Percentiles rank a stretch among this genome's conserved stretches.
phyloP scores from a whole-genome alignment of 352 stramenopile genomes.

The Phytopythium chamaehyphon region DNA sequence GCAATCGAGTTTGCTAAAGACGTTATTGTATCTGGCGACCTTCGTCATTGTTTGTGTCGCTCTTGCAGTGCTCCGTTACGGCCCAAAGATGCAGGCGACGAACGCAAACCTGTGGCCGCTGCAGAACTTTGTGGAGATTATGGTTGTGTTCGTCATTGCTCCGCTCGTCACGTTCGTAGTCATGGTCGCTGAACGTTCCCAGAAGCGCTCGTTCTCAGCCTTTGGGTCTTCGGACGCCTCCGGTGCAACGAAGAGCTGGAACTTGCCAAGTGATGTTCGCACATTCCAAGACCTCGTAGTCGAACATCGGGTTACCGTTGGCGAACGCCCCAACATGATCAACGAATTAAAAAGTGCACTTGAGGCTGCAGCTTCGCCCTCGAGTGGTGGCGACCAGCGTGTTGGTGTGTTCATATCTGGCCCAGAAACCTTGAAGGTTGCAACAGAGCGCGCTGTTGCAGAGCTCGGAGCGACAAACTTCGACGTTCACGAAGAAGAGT shows the following conservation, averaged over 20 bases:
- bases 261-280: background rate
- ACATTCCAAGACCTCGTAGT: conserved; percentile 6
- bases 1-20: background rate
- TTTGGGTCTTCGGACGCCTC: background rate
- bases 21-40: conserved; percentile 3
- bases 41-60: background rate
- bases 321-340: conserved; percentile 4
- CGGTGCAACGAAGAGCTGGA: background rate
- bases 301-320: conserved; percentile 2
- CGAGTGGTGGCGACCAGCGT: background rate
- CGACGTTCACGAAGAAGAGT: conserved; percentile 7
- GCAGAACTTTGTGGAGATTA: conserved; percentile 11
- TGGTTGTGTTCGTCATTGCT: conserved; percentile 1
- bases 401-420: conserved; percentile 12
- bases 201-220: background rate
- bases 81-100: conserved; percentile 1
- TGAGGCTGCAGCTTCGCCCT: background rate
- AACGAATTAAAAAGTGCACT: background rate
- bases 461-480: conserved; percentile 4
- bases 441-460: conserved; percentile 4
- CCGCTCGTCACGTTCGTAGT: background rate
- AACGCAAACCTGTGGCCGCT: conserved; percentile 7
- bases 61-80: conserved; percentile 2
- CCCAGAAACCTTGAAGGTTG: conserved; percentile 6
- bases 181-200: conserved; percentile 1